Base-by-base conservation (phyloP, 768 basidiomycete species). In the Termitomyces sp. region DNA sequence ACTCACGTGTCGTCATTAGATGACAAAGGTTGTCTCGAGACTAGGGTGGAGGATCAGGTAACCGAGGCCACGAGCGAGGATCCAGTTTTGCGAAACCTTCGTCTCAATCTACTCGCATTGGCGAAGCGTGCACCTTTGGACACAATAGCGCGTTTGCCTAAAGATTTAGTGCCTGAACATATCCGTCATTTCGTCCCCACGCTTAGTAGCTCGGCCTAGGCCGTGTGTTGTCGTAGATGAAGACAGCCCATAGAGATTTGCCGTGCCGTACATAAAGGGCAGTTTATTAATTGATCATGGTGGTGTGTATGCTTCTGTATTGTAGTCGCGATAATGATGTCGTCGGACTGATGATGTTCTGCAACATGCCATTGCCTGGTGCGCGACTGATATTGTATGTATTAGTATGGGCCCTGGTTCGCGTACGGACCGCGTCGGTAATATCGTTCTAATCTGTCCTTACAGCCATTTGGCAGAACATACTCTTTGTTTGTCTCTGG, bases 121-220 rank as follows among this genome's bases (percentile, higher is more conserved):
- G 87, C 88, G 60, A 91, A 91, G 69, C 82, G 89, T 6, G 89
- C 89, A 10, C 91, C 91, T 1, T 68, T 91, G 62, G 87, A 90
- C 66, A 85, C 81, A 60, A 87, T 91, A 57, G 86, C 86, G 15
- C 78, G 77, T 36, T 69, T 91, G 45, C 87, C 87, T 9, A 75
- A 80, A 46, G 85, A 87, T 49, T 71, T 91, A 51, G 86, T 90
- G 2, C 88, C 87, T 2, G 84, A 85, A 65, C 79, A 83, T 66
- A 83, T 90, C 57, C 79, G 87, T 54, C 78, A 79, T 65, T 82
- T 84, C 61, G 84, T 91, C 12, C 88, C 88, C 20, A 86, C 83
- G 0, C 69, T 81, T 20, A 73, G 72, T 25, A 65, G 72, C 17
- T 68, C 72, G 34, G 49, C 49, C 34, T 67, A 60, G 47, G 25